These are phyloP conservation scores for Xylaria digitata DNA, from an alignment of 2,329 filamentous ascomycete species.

Conservation along the genomic window DNA sequence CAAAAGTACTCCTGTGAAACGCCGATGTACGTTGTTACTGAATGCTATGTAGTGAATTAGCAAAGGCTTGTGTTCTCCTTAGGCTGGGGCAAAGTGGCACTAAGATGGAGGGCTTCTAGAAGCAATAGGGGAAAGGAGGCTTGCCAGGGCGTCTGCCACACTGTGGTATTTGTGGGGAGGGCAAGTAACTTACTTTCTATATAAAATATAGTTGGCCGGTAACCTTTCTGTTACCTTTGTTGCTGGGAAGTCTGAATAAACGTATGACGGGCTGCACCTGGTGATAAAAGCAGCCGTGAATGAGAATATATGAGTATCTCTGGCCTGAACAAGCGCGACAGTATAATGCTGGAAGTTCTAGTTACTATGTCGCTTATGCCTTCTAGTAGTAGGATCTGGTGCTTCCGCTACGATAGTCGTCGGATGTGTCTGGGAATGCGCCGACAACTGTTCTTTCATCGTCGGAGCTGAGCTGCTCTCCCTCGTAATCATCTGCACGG, in stretches of 20 bases:
- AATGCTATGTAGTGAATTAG: background rate
- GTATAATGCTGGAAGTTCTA: background rate
- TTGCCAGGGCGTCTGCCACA: no score
- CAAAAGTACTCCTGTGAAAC: background rate
- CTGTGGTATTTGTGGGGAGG: background rate
- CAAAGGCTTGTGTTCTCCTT: background rate
- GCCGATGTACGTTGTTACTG: background rate
- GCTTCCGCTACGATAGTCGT: slow-evolving; percentile 46
- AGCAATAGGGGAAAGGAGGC: no score
- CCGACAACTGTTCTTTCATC: slow-evolving; percentile 48
- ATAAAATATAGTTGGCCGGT: background rate
- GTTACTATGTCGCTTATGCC: background rate
- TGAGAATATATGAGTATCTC: no score
- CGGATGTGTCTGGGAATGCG: slow-evolving; percentile 46
- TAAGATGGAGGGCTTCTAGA: no score
- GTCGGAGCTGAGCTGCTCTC: slow-evolving; percentile 57
- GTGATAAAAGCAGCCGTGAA: background rate
- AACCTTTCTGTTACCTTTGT: background rate
- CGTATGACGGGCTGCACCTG: background rate
- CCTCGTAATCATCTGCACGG: slow-evolving; percentile 55
- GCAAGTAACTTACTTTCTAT: background rate
- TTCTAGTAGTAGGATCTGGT: slow-evolving; percentile 50
- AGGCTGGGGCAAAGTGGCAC: no score
- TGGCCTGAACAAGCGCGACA: background rate
- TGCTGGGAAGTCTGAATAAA: background rate